Conservation (phyloP, 169 alveolate genomes). For the Plasmodium gaboni region DNA sequence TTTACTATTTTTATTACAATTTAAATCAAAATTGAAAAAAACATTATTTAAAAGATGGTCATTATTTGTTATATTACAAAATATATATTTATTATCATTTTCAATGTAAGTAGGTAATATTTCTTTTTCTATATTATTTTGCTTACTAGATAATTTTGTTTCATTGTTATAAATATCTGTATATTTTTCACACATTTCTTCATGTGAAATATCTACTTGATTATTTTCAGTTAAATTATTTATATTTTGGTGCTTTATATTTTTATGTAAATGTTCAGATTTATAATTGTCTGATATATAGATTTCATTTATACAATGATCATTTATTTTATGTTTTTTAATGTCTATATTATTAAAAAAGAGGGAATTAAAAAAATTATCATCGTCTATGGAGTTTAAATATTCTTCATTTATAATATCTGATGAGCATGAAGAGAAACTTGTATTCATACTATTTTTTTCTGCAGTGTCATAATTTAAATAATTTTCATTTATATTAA, state of each 20-base stretch:
- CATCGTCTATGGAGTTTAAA: constrained; percentile 29
- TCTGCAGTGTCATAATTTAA: neutral
- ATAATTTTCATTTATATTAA: constrained; percentile 36
- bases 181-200: no score
- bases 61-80: no score
- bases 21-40: constrained; percentile 57
- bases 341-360: neutral
- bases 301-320: neutral
- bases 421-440: constrained; percentile 43
- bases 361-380: constrained; percentile 3
- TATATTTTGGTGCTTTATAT: neutral
- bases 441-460: neutral
- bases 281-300: constrained; percentile 4
- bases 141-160: neutral
- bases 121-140: neutral
- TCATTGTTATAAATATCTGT: neutral
- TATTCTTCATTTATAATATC: constrained; percentile 34
- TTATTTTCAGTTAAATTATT: neutral
- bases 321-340: neutral
- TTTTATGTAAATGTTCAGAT: neutral
- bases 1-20: constrained; percentile 47
- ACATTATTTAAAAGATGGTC: constrained; percentile 4
- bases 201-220: neutral
- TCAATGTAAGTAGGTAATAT: neutral
- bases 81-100: neutral